Base-by-base conservation (phyloP, 805 yeast genomes). In the Candida chilensis region DNA sequence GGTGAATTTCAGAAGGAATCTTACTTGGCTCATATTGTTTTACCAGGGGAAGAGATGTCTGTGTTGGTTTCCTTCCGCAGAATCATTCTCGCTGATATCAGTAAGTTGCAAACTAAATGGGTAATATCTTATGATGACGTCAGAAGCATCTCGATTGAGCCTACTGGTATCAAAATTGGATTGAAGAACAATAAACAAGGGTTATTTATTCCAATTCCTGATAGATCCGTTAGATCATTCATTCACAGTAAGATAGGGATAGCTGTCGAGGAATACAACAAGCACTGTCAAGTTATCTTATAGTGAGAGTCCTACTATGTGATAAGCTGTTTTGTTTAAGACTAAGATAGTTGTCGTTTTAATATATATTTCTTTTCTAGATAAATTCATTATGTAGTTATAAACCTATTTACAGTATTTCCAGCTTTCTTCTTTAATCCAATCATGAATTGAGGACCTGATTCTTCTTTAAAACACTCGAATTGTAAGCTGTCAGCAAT, bases 231-330 rank as follows among this genome's bases (percentile, higher is more conserved):
- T 35, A 65, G 88, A 38, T 62, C 63, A 35, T 77, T 72, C 47
- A 54, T 90, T 32, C 87, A 86, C 61, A 68, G 62, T 38, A 71
- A 71, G 45, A 82, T 92, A 42, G 80, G 78, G 3, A 56, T 79
- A 36, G 96, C 96, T 2, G 97, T 86, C 12, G 71, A 66, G 15
- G 84, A 79, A 44, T 87, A 67, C 57, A 90, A 88, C 46, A 76
- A 77, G 53, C 68, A 61, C 32, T 76, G 82, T 40, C 79, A 74
- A 44, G 77, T 75, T 11, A 42, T 45, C 6, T 38, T 52, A 17
- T 54, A 29, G 36, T 8, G 4, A 14, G 16, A 17, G 10, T 26
- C 11, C 16, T 11, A 5, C 22, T 20, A 16, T 19, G 17, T 21
- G 16, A 21, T 20, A 14, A 16, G 15, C 24, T 13, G 27, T 9